phyloP scores from a whole-genome alignment of 2,329 filamentous ascomycete species.

The Coniochaeta pulveracea region DNA sequence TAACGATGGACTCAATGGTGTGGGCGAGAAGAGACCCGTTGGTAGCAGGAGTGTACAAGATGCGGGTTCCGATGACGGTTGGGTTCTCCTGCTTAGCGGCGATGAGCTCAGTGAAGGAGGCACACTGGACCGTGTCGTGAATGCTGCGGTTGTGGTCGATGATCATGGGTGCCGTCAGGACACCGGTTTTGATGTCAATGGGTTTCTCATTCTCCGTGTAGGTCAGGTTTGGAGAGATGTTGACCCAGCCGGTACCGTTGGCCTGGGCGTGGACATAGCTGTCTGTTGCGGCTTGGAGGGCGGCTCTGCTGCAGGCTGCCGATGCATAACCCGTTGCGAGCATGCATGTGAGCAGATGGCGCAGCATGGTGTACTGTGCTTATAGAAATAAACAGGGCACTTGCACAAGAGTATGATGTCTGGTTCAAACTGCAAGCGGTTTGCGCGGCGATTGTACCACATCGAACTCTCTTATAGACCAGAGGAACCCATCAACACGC shows the following conservation, averaged over 20 bases:
- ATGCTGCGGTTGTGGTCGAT: conserved; percentile 6
- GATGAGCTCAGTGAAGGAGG: conserved; percentile 8
- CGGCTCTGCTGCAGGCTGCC: conserved; percentile 1
- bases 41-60: conserved; percentile 1
- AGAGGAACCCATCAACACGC: too few relatives aligned
- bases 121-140: conserved; percentile 7
- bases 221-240: background rate
- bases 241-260: background rate
- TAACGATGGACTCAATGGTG: conserved; percentile 5
- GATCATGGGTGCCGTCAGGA: conserved; percentile 5
- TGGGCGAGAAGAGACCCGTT: conserved; percentile 1
- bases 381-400: too few relatives aligned
- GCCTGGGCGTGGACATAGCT: background rate
- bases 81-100: conserved; percentile 3
- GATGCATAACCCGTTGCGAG: background rate
- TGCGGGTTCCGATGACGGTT: conserved; percentile 9
- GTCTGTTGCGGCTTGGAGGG: background rate
- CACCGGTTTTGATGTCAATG: background rate
- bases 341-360: background rate
- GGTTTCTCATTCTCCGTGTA: conserved; percentile 1
- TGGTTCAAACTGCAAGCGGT: too few relatives aligned
- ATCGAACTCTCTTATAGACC: too few relatives aligned
- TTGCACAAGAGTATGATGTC: too few relatives aligned
- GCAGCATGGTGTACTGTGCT: conserved; percentile 3
- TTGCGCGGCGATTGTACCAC: too few relatives aligned